A percentile compares a stretch with the other conserved stretches of the same genome.
Evolutionary conservation across 345 rosid genomes (phyloP).

Genomic region (Aegle marmelos): DNA sequence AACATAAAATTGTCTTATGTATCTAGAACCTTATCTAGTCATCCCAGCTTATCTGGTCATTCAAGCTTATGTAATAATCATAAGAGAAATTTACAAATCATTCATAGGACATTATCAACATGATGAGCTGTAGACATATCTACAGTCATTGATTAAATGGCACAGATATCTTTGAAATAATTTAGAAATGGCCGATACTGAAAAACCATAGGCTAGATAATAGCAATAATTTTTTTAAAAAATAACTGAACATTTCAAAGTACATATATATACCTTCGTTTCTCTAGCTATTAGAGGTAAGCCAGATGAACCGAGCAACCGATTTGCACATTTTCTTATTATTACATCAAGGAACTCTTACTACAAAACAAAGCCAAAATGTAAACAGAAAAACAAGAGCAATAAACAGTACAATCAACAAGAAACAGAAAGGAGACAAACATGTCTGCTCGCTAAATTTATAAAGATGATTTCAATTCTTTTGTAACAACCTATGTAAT

Average conservation of each 20-base stretch:
- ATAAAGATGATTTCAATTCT: not conserved
- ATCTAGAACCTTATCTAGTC: no score
- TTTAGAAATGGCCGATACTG: not conserved
- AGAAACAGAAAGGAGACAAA: not conserved
- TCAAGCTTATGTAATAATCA: no score
- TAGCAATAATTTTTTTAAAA: no score
- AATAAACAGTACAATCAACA: not conserved
- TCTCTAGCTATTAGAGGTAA: slow-evolving; percentile 81
- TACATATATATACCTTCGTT: slow-evolving; percentile 45
- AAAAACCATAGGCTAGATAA: not conserved
- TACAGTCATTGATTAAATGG: no score
- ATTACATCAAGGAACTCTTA: slow-evolving; percentile 5
- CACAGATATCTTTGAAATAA: slow-evolving; percentile 1
- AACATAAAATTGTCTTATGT: no score
- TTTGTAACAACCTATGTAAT: not conserved
- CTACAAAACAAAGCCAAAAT: not conserved
- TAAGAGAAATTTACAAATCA: no score
- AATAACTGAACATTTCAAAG: not conserved
- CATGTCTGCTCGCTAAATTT: not conserved
- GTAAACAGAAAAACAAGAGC: not conserved
- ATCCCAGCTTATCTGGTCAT: no score
- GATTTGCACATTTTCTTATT: slow-evolving; percentile 88
- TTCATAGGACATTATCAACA: no score
- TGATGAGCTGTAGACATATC: no score
- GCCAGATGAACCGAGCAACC: slow-evolving; percentile 80